These are phyloP conservation scores for Erodium trifolium DNA, from an alignment of 441 rosid species.

Conservation along the genomic window DNA sequence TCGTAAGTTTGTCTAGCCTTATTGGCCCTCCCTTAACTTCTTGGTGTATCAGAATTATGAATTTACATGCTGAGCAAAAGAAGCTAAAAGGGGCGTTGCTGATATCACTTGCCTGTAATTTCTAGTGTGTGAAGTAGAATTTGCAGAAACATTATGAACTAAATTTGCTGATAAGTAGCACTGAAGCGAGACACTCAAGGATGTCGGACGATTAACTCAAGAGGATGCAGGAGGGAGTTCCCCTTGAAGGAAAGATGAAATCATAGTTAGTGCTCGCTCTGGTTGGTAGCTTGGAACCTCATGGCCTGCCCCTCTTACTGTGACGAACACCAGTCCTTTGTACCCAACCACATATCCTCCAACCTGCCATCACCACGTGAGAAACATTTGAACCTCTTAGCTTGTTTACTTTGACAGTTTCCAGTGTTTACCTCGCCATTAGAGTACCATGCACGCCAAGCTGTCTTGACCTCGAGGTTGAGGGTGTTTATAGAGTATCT, in stretches of 20 bases:
- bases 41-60: background rate
- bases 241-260: conserved; percentile 36
- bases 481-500: conserved; percentile 24
- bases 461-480: conserved; percentile 20
- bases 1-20: background rate
- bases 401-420: background rate
- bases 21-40: background rate
- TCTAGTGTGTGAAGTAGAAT: background rate
- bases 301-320: conserved; percentile 45
- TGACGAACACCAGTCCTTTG: conserved; percentile 28
- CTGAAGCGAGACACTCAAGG: background rate
- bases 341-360: conserved; percentile 42
- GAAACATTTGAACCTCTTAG: background rate
- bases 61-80: background rate
- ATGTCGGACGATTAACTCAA: background rate
- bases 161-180: conserved; percentile 5
- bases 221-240: conserved; percentile 29
- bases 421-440: conserved; percentile 23
- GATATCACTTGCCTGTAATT: background rate
- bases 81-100: background rate
- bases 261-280: conserved; percentile 33
- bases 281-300: conserved; percentile 40
- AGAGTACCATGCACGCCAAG: conserved; percentile 34
- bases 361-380: conserved; percentile 22
- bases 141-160: conserved; percentile 10